These are phyloP conservation scores for Taphrina flavorubra DNA, from an alignment of 1,139 yeast species.

Conservation along the genomic window DNA sequence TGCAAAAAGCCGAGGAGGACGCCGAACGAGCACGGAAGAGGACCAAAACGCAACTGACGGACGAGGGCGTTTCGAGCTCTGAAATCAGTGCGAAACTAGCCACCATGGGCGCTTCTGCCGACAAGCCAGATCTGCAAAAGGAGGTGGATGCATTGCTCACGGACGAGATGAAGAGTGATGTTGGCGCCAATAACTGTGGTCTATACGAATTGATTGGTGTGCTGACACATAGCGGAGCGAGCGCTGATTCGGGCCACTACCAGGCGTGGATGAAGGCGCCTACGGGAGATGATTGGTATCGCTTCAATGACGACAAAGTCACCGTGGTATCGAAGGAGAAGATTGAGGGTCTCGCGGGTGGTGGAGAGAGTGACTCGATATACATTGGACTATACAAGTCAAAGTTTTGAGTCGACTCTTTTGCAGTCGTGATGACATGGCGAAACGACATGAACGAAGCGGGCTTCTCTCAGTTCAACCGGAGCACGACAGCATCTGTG, in stretches of 20 bases:
- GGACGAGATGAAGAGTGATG: constrained; percentile 52
- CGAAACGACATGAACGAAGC: too few species aligned
- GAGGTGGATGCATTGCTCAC: constrained; percentile 48
- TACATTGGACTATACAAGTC: constrained; percentile 76
- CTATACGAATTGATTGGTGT: constrained; percentile 82
- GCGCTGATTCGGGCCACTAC: constrained; percentile 97
- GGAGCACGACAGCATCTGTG: not conserved
- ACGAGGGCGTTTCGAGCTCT: constrained; percentile 54
- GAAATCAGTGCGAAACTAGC: constrained; percentile 49
- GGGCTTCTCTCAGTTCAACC: too few species aligned
- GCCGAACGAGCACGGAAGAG: constrained; percentile 76
- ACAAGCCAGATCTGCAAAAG: constrained; percentile 47
- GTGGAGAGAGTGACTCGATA: constrained; percentile 97
- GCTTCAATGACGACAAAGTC: constrained; percentile 94
- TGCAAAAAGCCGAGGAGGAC: constrained; percentile 77
- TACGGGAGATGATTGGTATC: constrained; percentile 79
- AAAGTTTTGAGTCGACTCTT: constrained; percentile 53
- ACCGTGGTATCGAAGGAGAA: constrained; percentile 73
- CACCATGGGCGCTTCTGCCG: constrained; percentile 46
- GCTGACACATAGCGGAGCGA: constrained; percentile 91
- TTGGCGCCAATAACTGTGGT: constrained; percentile 84
- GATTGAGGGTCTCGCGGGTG: constrained; percentile 84
- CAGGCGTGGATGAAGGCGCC: constrained; percentile 69
- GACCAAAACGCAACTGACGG: constrained; percentile 43
- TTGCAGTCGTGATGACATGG: too few species aligned